Conservation (phyloP, 805 yeast genomes). For the Saturnispora mendoncae region DNA sequence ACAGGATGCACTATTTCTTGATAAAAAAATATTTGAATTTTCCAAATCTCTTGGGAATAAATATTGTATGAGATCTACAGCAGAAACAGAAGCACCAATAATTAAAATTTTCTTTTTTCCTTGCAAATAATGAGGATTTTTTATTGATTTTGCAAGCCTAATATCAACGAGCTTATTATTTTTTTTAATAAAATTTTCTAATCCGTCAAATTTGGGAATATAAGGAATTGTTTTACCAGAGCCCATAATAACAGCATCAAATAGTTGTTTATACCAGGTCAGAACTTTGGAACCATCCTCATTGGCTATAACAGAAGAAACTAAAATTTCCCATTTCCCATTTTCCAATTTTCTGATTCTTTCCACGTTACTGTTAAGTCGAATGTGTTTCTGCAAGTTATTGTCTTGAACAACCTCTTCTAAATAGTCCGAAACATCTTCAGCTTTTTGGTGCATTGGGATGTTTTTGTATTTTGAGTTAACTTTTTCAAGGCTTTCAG, state of each 20-base stretch:
- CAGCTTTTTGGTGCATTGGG: slow-evolving; percentile 23
- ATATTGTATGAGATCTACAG: slow-evolving; percentile 35
- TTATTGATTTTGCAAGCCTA: slow-evolving; percentile 47
- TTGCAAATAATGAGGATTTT: slow-evolving; percentile 34
- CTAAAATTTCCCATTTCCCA: slow-evolving; percentile 32
- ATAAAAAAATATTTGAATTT: slow-evolving; percentile 19
- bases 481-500: slow-evolving; percentile 8
- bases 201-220: slow-evolving; percentile 38
- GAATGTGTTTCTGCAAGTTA: slow-evolving; percentile 27
- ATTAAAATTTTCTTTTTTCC: slow-evolving; percentile 33
- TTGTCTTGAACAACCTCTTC: slow-evolving; percentile 18
- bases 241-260: slow-evolving; percentile 57
- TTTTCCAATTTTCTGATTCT: slow-evolving; percentile 23
- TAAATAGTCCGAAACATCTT: slow-evolving; percentile 17
- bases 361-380: slow-evolving; percentile 36
- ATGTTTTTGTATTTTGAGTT: slow-evolving; percentile 12
- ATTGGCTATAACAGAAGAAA: slow-evolving; percentile 13
- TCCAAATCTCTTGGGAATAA: slow-evolving; percentile 20
- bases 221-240: slow-evolving; percentile 55
- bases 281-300: slow-evolving; percentile 8
- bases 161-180: slow-evolving; percentile 29
- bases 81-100: slow-evolving; percentile 35
- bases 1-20: slow-evolving; percentile 11
- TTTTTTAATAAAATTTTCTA: slow-evolving; percentile 31
- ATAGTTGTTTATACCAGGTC: slow-evolving; percentile 37